Percentiles rank a stretch among this genome's conserved stretches.
Conservation (phyloP, 306 rosid genomes). For the Coriaria nepalensis region DNA sequence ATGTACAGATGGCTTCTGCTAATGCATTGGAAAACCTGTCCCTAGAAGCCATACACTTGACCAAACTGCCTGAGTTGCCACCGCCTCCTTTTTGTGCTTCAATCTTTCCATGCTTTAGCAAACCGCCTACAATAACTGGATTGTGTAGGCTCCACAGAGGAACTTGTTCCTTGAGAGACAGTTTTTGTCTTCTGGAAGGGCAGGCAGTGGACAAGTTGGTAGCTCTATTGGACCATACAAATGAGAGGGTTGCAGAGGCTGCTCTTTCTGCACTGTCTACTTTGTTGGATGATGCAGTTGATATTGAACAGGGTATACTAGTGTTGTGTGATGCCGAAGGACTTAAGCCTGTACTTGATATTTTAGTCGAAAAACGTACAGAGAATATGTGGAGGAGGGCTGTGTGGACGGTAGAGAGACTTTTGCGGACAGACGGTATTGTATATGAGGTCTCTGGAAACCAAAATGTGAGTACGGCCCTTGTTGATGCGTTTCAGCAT, state of each 20-base stretch:
- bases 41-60: conserved; percentile 56
- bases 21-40: conserved; percentile 81
- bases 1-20: conserved; percentile 91
- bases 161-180: conserved; percentile 56
- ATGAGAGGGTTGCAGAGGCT: conserved; percentile 87
- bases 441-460: conserved; percentile 69
- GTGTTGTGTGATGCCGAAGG: conserved; percentile 66
- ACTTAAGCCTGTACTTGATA: conserved; percentile 62
- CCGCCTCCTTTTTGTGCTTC: conserved; percentile 48
- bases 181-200: conserved; percentile 77
- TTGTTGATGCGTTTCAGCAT: conserved; percentile 96
- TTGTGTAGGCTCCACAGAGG: conserved; percentile 77
- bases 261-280: conserved; percentile 81
- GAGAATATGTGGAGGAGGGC: conserved; percentile 78
- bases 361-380: conserved; percentile 69
- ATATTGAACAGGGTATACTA: conserved; percentile 65
- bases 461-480: conserved; percentile 82
- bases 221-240: conserved; percentile 83
- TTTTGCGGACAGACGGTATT: conserved; percentile 70
- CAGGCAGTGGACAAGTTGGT: conserved; percentile 65
- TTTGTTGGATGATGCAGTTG: conserved; percentile 79
- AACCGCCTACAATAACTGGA: conserved; percentile 50
- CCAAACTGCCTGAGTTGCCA: conserved; percentile 55
- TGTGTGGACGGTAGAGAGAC: conserved; percentile 88
- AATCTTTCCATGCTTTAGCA: conserved; percentile 55